Conservation (phyloP, 352 stramenopile genomes). For the Pythium oligandrum region DNA sequence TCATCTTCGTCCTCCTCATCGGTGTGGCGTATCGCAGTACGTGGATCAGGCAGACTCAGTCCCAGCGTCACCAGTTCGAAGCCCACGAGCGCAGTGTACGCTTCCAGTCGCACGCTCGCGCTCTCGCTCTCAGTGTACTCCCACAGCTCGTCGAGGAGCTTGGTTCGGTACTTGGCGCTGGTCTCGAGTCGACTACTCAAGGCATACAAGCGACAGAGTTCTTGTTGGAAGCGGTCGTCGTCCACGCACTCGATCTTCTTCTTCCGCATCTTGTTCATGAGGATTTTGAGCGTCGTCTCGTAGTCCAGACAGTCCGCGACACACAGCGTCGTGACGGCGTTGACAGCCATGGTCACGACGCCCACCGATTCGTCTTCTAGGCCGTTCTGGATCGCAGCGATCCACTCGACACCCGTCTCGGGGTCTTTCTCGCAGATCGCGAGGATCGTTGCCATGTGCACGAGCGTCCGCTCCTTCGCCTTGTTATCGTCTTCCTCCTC, state of each 20-base stretch:
- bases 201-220: conserved; percentile 50
- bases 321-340: conserved; percentile 55
- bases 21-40: neutral
- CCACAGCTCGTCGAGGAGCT: conserved; percentile 52
- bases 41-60: conserved; percentile 16
- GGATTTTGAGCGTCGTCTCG: conserved; percentile 71
- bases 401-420: conserved; percentile 65
- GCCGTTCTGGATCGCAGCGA: conserved; percentile 48
- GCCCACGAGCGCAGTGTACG: conserved; percentile 34
- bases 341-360: conserved; percentile 57
- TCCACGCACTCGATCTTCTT: conserved; percentile 46
- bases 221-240: conserved; percentile 46
- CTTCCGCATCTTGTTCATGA: conserved; percentile 62
- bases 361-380: conserved; percentile 49
- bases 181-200: conserved; percentile 22
- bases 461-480: conserved; percentile 31
- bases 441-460: conserved; percentile 61
- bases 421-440: conserved; percentile 54
- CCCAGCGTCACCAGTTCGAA: conserved; percentile 48
- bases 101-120: conserved; percentile 31
- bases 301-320: conserved; percentile 66
- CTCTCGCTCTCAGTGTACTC: conserved; percentile 27
- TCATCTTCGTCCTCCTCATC: conserved; percentile 29
- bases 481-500: conserved; percentile 24
- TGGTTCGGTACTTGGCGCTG: conserved; percentile 37